A percentile compares a stretch with the other conserved stretches of the same genome.
These are phyloP conservation scores for Immersiella caudata DNA, from an alignment of 495 filamentous ascomycete species.

Conservation along the genomic window DNA sequence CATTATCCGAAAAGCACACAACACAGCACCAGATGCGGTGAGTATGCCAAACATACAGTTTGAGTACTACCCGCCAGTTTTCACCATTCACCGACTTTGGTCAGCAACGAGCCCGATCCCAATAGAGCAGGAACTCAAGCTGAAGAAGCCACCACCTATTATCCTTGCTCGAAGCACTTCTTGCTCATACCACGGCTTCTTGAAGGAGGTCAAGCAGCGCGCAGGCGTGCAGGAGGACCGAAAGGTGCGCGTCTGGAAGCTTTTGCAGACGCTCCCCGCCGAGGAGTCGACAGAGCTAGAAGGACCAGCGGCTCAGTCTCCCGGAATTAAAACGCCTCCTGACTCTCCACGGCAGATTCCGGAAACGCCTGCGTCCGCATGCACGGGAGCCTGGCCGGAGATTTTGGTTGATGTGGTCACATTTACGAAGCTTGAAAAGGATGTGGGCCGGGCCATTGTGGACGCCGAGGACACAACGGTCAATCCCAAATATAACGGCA, in stretches of 20 bases:
- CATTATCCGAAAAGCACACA: conserved; percentile 76
- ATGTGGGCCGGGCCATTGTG: conserved; percentile 70
- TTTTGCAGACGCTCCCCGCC: conserved; percentile 53
- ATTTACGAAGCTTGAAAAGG: conserved; percentile 69
- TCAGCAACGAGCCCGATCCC: conserved; percentile 54
- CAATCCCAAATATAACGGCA: conserved; percentile 78
- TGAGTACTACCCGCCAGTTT: conserved; percentile 82
- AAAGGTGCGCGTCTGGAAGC: conserved; percentile 80
- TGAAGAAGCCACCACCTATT: conserved; percentile 57
- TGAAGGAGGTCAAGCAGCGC: conserved; percentile 69
- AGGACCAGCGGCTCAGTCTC: conserved; percentile 28
- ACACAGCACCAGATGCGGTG: conserved; percentile 62
- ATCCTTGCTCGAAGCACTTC: conserved; percentile 69
- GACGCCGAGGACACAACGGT: conserved; percentile 69
- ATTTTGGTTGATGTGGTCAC: conserved; percentile 72
- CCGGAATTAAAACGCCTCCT: conserved; percentile 38
- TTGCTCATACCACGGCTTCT: conserved; percentile 68
- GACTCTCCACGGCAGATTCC: conserved; percentile 32
- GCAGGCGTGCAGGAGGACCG: conserved; percentile 64
- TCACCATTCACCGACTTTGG: conserved; percentile 80
- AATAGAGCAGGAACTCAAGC: conserved; percentile 61
- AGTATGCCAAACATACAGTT: conserved; percentile 70
- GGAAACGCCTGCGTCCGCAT: conserved; percentile 30
- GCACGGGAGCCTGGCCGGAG: conserved; percentile 59
- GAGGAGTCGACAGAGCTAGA: conserved; percentile 23